phyloP scores from a whole-genome alignment of 2,329 filamentous ascomycete species.

The Penicillium sp. region DNA sequence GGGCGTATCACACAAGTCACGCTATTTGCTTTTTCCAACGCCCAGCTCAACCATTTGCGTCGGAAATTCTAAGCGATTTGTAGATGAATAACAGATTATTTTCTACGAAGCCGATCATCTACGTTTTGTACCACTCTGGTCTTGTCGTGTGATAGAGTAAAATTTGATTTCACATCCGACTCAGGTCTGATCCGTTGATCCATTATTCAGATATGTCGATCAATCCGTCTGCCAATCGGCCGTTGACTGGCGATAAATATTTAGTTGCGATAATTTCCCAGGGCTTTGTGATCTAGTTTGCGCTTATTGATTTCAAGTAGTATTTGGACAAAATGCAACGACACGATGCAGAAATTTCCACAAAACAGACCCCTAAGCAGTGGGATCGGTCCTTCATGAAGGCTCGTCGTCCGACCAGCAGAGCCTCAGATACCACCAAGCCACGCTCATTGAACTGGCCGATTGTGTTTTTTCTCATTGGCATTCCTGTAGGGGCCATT shows the following conservation, averaged over 20 bases:
- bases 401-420: background rate
- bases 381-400: background rate
- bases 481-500: conserved; percentile 6
- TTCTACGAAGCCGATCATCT: background rate
- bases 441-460: conserved; percentile 4
- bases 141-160: background rate
- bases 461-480: conserved; percentile 3
- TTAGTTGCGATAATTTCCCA: background rate
- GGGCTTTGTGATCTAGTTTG: background rate
- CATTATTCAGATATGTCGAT: background rate
- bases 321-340: background rate
- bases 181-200: background rate
- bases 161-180: background rate
- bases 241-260: background rate
- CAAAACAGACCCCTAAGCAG: background rate
- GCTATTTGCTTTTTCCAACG: background rate
- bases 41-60: background rate
- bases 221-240: background rate
- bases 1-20: background rate
- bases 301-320: background rate
- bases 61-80: background rate
- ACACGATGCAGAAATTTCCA: background rate
- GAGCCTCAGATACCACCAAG: background rate
- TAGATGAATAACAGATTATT: background rate
- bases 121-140: background rate